phyloP scores from a whole-genome alignment of 306 rosid species.

The Dryas alaskensis region DNA sequence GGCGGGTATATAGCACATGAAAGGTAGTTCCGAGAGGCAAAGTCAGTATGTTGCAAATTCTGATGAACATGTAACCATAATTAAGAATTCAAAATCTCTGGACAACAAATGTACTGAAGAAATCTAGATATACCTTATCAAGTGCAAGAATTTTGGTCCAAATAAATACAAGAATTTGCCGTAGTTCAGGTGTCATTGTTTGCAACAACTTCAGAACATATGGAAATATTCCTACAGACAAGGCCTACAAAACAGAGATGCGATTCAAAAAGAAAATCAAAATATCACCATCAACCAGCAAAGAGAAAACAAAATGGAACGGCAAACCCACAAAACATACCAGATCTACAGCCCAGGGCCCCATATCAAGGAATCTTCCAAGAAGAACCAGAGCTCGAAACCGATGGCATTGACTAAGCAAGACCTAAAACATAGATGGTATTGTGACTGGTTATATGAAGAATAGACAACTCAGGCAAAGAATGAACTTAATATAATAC shows the following conservation, averaged over 20 bases:
- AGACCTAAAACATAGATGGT: conserved; percentile 59
- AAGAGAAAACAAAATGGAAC: conserved; percentile 6
- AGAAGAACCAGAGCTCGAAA: conserved; percentile 90
- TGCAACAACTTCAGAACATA: conserved; percentile 92
- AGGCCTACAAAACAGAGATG: conserved; percentile 51
- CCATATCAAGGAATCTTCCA: conserved; percentile 98
- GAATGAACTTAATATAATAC: not conserved
- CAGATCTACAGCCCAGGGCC: conserved; percentile 99
- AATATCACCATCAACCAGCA: conserved; percentile 13
- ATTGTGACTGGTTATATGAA: conserved; percentile 23
- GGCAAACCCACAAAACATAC: conserved; percentile 36
- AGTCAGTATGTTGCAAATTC: not conserved
- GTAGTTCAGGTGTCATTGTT: conserved; percentile 91
- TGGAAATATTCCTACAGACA: conserved; percentile 98
- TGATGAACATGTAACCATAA: not conserved
- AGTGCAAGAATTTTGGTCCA: conserved; percentile 99
- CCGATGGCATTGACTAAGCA: conserved; percentile 92
- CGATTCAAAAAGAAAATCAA: conserved; percentile 19
- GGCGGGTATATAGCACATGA: not conserved
- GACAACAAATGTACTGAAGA: conserved; percentile 15
- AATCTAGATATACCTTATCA: conserved; percentile 66
- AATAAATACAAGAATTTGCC: conserved; percentile 94
- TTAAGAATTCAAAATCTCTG: not conserved
- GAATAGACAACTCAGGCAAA: not conserved
- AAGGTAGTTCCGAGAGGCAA: not conserved